Percentiles rank a stretch among this genome's conserved stretches.
Conservation (phyloP, 192 early-diverging fungal genomes). For the Mortierella antarctica region DNA sequence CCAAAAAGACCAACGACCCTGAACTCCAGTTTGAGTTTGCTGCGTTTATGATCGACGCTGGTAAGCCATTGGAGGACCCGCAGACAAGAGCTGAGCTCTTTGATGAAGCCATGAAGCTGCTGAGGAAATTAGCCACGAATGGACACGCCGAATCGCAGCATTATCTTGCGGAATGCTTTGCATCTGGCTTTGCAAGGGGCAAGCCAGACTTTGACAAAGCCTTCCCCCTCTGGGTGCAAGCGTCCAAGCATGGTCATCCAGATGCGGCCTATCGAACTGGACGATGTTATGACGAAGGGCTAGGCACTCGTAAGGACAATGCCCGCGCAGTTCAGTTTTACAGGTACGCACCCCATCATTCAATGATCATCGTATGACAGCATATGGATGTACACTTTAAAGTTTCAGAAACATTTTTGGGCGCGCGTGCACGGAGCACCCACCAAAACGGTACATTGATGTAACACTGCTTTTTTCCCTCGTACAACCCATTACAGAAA, state of each 20-base stretch:
- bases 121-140: slow-evolving; percentile 64
- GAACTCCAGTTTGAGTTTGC: slow-evolving; percentile 74
- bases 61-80: slow-evolving; percentile 58
- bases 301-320: slow-evolving; percentile 67
- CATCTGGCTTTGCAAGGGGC: slow-evolving; percentile 72
- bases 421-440: background rate
- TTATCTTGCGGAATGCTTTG: slow-evolving; percentile 74
- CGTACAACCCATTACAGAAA: slow-evolving; percentile 54
- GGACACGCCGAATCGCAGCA: slow-evolving; percentile 76
- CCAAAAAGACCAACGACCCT: slow-evolving; percentile 67
- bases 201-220: slow-evolving; percentile 77
- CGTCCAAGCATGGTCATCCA: slow-evolving; percentile 76
- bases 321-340: slow-evolving; percentile 72
- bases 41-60: slow-evolving; percentile 70
- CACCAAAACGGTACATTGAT: too few species aligned
- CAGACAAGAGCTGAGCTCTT: slow-evolving; percentile 62
- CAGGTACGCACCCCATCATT: slow-evolving; percentile 42
- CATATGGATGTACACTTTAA: background rate
- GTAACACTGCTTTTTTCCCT: slow-evolving; percentile 6
- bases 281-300: slow-evolving; percentile 72
- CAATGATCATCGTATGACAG: too few species aligned
- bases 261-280: slow-evolving; percentile 74
- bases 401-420: background rate
- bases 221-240: slow-evolving; percentile 72
- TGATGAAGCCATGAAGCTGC: slow-evolving; percentile 71